phyloP scores from a whole-genome alignment of 2,329 filamentous ascomycete genomes.

The Fusarium pseudoanthophilum region DNA sequence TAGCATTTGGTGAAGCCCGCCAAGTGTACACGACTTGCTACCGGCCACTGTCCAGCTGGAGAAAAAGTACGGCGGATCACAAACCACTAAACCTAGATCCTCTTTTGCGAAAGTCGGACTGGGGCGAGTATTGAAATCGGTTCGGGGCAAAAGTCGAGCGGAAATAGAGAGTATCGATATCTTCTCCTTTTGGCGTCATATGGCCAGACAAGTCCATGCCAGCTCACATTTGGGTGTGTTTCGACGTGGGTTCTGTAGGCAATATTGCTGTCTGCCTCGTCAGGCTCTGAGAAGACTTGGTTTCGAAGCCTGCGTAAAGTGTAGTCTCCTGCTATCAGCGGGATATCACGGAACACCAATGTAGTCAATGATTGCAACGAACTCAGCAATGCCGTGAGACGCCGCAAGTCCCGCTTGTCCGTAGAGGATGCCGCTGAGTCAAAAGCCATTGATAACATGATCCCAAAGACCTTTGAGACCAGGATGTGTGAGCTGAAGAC shows the following conservation, averaged over 20 bases:
- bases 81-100: too few relatives aligned
- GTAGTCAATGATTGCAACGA: background rate
- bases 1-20: background rate
- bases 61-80: background rate
- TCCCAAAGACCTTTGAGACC: fast-evolving
- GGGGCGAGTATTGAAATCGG: background rate
- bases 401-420: background rate
- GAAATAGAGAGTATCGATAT: background rate
- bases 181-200: fast-evolving
- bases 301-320: background rate
- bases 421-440: background rate
- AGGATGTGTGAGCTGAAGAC: too few relatives aligned
- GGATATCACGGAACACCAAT: too few relatives aligned
- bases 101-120: background rate
- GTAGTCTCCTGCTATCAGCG: background rate
- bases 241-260: background rate
- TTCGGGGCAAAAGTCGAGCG: background rate
- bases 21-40: background rate
- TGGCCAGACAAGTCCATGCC: background rate
- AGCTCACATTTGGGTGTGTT: background rate
- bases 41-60: background rate
- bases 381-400: background rate
- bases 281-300: background rate
- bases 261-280: background rate
- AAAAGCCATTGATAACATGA: fast-evolving